Evolutionary conservation across 768 basidiomycete species (phyloP).

Genomic region (Podaxis carcinomalis): DNA sequence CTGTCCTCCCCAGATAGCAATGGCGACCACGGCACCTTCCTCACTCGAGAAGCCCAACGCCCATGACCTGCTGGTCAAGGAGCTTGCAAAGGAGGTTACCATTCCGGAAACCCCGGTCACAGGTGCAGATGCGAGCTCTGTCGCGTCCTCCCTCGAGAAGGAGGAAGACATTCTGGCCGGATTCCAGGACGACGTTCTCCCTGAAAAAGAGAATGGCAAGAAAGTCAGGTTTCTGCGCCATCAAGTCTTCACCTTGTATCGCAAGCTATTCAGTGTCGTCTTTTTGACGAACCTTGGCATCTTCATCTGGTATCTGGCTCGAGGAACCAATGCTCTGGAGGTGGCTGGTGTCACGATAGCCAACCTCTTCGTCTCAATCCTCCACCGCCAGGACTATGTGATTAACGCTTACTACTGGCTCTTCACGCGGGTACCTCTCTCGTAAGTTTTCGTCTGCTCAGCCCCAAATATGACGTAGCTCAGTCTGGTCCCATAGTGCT

Average conservation of each 20-base stretch:
- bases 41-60: not conserved
- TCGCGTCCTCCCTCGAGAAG: not conserved
- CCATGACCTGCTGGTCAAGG: not conserved
- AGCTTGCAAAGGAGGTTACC: constrained; percentile 1
- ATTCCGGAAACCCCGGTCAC: not conserved
- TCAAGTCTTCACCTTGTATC: constrained; percentile 36
- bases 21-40: not conserved
- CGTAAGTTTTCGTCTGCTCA: constrained; percentile 4
- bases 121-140: not conserved
- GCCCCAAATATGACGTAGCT: not conserved
- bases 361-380: constrained; percentile 39
- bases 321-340: constrained; percentile 30
- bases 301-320: constrained; percentile 36
- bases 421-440: constrained; percentile 33
- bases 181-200: constrained; percentile 7
- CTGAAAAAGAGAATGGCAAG: not conserved
- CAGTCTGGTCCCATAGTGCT: constrained; percentile 10
- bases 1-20: not conserved
- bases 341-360: constrained; percentile 35
- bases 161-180: not conserved
- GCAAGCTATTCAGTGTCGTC: constrained; percentile 50
- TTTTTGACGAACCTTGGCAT: constrained; percentile 47
- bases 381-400: constrained; percentile 48
- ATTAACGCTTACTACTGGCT: constrained; percentile 49
- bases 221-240: constrained; percentile 7